A percentile compares a stretch with the other conserved stretches of the same genome.
phyloP scores from a whole-genome alignment of 2,329 filamentous ascomycete species.

The Leptographium wingfieldii region DNA sequence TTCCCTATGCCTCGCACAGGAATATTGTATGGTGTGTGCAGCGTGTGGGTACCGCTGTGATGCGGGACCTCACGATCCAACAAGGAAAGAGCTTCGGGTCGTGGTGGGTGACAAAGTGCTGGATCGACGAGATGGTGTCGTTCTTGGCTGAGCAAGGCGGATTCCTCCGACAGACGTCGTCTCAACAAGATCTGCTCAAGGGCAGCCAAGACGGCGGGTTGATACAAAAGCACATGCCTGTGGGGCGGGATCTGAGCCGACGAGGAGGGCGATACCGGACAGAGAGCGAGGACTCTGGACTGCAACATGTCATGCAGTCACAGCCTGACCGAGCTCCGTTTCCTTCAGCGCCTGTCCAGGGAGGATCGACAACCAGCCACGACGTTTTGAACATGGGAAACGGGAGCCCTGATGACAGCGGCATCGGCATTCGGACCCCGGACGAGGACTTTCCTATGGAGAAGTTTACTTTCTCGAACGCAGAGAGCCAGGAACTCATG shows the following conservation, averaged over 20 bases:
- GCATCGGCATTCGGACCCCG: conserved; percentile 57
- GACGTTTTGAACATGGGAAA: conserved; percentile 32
- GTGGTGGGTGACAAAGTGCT: conserved; percentile 93
- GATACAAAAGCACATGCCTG: conserved; percentile 7
- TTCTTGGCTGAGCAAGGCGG: conserved; percentile 86
- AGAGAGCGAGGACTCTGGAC: conserved; percentile 31
- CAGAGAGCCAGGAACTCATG: conserved; percentile 17
- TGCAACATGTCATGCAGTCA: conserved; percentile 31
- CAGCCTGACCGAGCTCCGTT: conserved; percentile 40
- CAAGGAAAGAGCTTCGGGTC: conserved; percentile 74
- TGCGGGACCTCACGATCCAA: conserved; percentile 69
- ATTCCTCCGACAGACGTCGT: conserved; percentile 54
- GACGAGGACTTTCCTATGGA: conserved; percentile 52
- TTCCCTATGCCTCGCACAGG: conserved; percentile 59
- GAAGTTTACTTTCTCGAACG: conserved; percentile 33
- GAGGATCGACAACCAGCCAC: conserved; percentile 23
- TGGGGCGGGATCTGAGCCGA: conserved; percentile 23
- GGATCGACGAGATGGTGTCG: conserved; percentile 85
- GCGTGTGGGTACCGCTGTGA: conserved; percentile 60
- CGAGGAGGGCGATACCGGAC: conserved; percentile 29
- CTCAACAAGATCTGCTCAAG: conserved; percentile 14
- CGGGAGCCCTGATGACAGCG: conserved; percentile 54
- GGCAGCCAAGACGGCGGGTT: conserved; percentile 9
- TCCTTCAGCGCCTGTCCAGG: conserved; percentile 25
- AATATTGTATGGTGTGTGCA: conserved; percentile 69